Base-by-base conservation (phyloP, 805 yeast genomes). In the Zygotorulaspora sp. region DNA sequence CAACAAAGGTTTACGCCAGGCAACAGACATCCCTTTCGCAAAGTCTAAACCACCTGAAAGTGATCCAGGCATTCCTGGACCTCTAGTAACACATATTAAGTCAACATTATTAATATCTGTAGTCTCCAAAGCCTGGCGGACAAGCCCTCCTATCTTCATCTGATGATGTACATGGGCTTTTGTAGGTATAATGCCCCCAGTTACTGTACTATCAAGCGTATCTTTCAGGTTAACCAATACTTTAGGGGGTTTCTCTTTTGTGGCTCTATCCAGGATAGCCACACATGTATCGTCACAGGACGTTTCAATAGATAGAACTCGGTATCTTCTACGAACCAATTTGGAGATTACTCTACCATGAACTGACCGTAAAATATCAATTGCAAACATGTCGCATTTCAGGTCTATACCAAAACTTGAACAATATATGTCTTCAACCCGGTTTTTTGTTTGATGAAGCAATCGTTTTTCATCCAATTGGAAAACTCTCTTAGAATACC, bases 251-350 rank as follows among this genome's bases (percentile, higher is more conserved):
- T 52, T 48, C 6, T 34, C 43, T 3, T 9, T 11, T 1, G 41
- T 26, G 9, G 31, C 18, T 36, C 88, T 66, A 26, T 80, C 80
- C 2, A 89, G 56, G 6, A 90, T 63, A 0, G 96, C 84, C 2
- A 88, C 90, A 49, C 97, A 88, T 0, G 96, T 75, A 60, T 92
- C 98, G 61, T 92, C 98, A 57, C 98, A 92, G 0, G 96, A 86
- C 0, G 95, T 77, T 56, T 92, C 98, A 10, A 92, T 77, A 0
- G 97, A 92, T 15, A 92, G 64, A 0, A 89, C 92, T 29, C 69
- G 70, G 57, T 84, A 86, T 4, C 41, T 15, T 31, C 45, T 40
- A n/a, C n/a, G n/a, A n/a, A n/a, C n/a, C n/a, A n/a, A n/a, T n/a
- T n/a, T n/a, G n/a, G n/a, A n/a, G n/a, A n/a, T n/a, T n/a, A n/a